Evolutionary conservation across 2,329 filamentous ascomycete genomes (phyloP), one percentile per base, ranked within the genome.

Genomic region (Didymella keratinophila): DNA sequence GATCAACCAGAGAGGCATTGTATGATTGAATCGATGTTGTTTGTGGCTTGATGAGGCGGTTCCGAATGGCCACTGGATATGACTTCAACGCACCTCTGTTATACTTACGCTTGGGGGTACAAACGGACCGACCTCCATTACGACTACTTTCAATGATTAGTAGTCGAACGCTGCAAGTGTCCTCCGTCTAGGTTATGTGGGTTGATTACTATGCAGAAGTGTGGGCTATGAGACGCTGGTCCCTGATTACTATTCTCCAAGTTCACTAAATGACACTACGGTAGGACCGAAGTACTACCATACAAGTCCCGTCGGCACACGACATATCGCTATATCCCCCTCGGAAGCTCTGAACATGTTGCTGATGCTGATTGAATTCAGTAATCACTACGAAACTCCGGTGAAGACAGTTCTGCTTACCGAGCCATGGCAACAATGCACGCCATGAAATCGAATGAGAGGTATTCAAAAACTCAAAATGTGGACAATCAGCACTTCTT

Each of bases 1-100:
- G 57, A 80, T 66, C 11, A 71, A 58, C 78, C 78, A 80, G 45
- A 79, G 74, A 56, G 78, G 78, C 78, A 80, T 80, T 7, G 16
- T 61, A 21, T 16, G 20, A 43, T 47, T 10, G 8, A 8, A 16
- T 42, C 4, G 3, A 16, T 42, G 21, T 47, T 21, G 32, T 53
- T 20, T 28, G n/a, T 12, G 4, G 16, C n/a, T 21, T 45, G 27
- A 11, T 20, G 27, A 20, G 9, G 16, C 28, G 43, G 18, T 8
- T 42, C 39, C 25, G 20, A 20, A 12, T 42, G 21, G 36, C 18
- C 18, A 20, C 5, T 39, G n/a, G n/a, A 39, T 7, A 39, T 14
- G 7, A 6, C n/a, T 20, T 20, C 36, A 11, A 7, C 3, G 18
- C 36, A 39, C 16, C 36, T 39, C n/a, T 39, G 36, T 11, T 39